A percentile compares a stretch with the other conserved stretches of the same genome.
Conservation (phyloP, 164 flowering plant species). For the Magnolia changhungtana region DNA sequence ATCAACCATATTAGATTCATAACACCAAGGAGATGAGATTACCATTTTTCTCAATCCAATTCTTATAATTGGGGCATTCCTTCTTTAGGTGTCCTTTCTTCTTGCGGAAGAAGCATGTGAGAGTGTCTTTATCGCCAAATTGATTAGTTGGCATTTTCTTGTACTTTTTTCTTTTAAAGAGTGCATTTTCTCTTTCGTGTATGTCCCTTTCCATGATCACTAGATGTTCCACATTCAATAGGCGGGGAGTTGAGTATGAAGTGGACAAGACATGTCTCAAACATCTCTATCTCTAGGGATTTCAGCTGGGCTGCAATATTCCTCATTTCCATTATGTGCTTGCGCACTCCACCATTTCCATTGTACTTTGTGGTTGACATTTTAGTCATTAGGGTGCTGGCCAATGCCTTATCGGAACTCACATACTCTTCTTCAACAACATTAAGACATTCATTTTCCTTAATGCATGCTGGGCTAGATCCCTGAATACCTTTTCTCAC, state of each 20-base stretch:
- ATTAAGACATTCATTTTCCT: background rate
- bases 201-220: constrained; percentile 1
- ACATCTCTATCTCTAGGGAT: background rate
- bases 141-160: background rate
- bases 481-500: background rate
- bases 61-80: background rate
- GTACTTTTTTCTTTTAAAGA: background rate
- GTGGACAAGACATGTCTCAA: constrained; percentile 4
- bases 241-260: constrained; percentile 1
- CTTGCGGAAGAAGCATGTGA: background rate
- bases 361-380: background rate
- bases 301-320: background rate
- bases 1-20: no score
- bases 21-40: background rate
- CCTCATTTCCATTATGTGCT: constrained; percentile 4
- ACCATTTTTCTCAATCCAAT: background rate
- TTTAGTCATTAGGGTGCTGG: background rate
- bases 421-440: background rate
- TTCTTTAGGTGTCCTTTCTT: background rate
- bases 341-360: background rate
- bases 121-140: background rate
- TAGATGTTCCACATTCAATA: background rate
- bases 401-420: background rate
- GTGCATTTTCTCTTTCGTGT: no score
- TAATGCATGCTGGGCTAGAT: background rate